These are phyloP conservation scores for Lipomyces sp. DNA, from an alignment of 805 yeast genomes.

Conservation along the genomic window DNA sequence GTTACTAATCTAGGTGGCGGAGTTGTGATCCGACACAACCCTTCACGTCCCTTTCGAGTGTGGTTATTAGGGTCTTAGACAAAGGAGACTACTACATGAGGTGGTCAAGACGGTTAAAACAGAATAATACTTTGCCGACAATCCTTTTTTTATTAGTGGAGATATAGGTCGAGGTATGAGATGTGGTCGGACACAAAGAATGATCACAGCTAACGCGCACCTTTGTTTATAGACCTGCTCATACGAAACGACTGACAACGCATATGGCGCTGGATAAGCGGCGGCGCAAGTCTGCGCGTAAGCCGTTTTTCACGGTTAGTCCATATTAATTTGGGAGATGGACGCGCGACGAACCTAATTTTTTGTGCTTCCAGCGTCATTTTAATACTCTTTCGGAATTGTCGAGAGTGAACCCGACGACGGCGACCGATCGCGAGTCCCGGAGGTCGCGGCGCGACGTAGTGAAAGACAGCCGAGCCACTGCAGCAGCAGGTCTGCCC, in stretches of 20 bases:
- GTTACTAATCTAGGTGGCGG: too few relatives aligned
- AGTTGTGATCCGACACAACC: too few relatives aligned
- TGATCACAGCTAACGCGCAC: background rate
- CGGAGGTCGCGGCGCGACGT: background rate
- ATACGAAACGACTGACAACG: background rate
- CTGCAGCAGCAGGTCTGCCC: background rate
- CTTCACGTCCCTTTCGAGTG: too few relatives aligned
- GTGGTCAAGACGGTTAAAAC: background rate
- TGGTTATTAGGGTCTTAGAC: background rate
- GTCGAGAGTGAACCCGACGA: background rate
- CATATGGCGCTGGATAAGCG: constrained; percentile 3
- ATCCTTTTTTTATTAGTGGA: background rate
- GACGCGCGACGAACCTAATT: background rate
- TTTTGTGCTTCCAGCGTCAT: background rate
- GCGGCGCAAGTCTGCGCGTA: background rate
- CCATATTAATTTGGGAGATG: background rate
- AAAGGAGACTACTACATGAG: background rate
- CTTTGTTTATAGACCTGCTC: background rate
- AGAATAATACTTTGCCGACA: background rate
- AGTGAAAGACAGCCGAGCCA: background rate
- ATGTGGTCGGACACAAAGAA: background rate
- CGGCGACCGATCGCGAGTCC: constrained; percentile 1
- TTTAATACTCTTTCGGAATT: background rate
- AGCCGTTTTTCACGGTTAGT: background rate
- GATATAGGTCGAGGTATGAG: background rate